phyloP scores from a whole-genome alignment of 495 filamentous ascomycete genomes.

The Penicillium tannophilum region DNA sequence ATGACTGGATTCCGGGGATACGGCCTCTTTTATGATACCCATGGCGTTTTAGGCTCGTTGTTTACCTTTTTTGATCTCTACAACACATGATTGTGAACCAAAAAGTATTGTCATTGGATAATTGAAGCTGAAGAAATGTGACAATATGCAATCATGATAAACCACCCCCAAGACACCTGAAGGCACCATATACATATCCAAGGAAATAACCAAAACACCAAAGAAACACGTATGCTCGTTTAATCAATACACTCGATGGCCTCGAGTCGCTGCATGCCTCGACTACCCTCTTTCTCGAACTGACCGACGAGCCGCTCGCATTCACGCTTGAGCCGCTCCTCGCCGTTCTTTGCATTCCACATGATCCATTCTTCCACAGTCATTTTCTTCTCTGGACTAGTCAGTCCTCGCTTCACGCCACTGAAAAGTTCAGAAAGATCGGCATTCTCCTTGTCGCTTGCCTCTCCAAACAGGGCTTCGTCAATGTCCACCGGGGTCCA shows the following conservation, averaged over 20 bases:
- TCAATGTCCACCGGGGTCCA: slow-evolving; percentile 78
- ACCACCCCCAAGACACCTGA: not conserved
- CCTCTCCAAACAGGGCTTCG: slow-evolving; percentile 50
- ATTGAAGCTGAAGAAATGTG: slow-evolving; percentile 8
- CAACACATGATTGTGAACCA: not conserved
- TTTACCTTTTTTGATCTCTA: slow-evolving; percentile 1
- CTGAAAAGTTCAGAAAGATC: slow-evolving; percentile 44
- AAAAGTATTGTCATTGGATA: slow-evolving; percentile 13
- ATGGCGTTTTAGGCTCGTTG: slow-evolving; percentile 33
- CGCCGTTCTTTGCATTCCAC: slow-evolving; percentile 75
- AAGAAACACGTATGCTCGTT: slow-evolving; percentile 20
- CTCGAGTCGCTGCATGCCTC: slow-evolving; percentile 75
- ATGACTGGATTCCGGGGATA: slow-evolving; percentile 2
- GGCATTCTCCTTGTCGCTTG: slow-evolving; percentile 59
- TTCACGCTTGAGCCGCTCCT: slow-evolving; percentile 73
- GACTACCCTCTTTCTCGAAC: slow-evolving; percentile 80
- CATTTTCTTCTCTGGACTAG: slow-evolving; percentile 81
- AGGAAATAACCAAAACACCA: slow-evolving; percentile 18
- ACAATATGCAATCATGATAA: slow-evolving; percentile 18
- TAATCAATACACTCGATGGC: slow-evolving; percentile 62
- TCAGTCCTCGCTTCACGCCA: slow-evolving; percentile 59
- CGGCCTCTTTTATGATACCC: slow-evolving; percentile 35
- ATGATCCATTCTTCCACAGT: slow-evolving; percentile 91
- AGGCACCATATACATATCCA: not conserved
- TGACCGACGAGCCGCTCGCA: slow-evolving; percentile 77